Evolutionary conservation across 345 rosid species (phyloP).

Genomic region (Punica granatum): DNA sequence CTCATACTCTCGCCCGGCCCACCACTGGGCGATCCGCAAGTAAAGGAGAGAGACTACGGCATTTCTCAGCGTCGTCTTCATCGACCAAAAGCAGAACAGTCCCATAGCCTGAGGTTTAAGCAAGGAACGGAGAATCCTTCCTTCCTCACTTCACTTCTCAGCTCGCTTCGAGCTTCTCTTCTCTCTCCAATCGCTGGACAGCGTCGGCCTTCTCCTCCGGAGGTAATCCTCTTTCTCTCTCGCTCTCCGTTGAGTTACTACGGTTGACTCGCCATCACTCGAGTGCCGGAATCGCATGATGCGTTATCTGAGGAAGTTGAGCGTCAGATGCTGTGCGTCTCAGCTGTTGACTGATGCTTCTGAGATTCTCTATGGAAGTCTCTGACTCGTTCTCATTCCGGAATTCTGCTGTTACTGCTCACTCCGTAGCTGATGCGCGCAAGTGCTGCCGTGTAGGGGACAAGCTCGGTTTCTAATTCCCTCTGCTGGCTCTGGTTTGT

Average conservation of each 20-base stretch:
- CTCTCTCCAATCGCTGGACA: background rate
- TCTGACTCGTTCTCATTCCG: background rate
- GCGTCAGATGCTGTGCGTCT: background rate
- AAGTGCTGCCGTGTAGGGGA: background rate
- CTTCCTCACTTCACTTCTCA: background rate
- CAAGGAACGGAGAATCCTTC: too few species aligned
- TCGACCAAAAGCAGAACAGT: background rate
- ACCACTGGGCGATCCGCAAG: too few species aligned
- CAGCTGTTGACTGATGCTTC: background rate
- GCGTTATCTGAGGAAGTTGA: background rate
- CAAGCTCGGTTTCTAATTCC: background rate
- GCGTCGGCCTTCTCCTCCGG: background rate
- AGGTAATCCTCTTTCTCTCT: background rate
- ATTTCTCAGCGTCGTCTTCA: background rate
- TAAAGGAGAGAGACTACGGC: background rate
- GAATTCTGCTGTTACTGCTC: background rate
- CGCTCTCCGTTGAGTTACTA: background rate
- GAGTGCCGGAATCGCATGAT: background rate
- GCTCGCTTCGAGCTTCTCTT: background rate
- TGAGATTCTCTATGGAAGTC: background rate
- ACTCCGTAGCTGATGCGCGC: background rate
- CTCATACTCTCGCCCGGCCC: too few species aligned
- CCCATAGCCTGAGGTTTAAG: constrained; percentile 6
- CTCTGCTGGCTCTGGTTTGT: background rate
- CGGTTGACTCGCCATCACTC: background rate